A percentile compares a stretch with the other conserved stretches of the same genome.
phyloP scores from a whole-genome alignment of 257 asterid species.

The Nicotiana undulata region DNA sequence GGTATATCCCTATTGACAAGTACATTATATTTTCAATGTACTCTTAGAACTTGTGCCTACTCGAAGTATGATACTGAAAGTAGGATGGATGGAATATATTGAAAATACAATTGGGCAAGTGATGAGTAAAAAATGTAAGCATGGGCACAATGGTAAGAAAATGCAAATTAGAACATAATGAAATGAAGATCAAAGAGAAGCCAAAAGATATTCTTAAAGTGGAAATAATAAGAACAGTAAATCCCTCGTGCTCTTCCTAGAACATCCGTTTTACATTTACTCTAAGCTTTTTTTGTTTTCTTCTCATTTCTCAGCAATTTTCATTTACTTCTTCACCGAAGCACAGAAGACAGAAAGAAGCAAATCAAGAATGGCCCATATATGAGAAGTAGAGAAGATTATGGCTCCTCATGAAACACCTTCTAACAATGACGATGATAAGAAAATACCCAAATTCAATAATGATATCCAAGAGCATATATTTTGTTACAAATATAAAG shows the following conservation, averaged over 20 bases:
- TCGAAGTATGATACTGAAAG: not conserved
- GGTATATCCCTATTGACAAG: not conserved
- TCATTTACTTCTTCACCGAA: not conserved
- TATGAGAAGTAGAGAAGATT: not conserved
- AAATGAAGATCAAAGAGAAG: not conserved
- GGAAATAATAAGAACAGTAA: not conserved
- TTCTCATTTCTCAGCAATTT: not conserved
- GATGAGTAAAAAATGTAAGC: not conserved
- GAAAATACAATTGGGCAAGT: not conserved
- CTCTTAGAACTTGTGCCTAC: not conserved
- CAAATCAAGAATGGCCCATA: not conserved
- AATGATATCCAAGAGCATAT: not conserved
- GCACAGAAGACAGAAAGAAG: not conserved
- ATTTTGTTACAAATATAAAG: not conserved
- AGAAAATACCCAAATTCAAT: not conserved
- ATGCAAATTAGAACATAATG: not conserved
- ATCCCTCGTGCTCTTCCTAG: not conserved
- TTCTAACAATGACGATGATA: constrained; percentile 1
- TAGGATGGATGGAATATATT: not conserved
- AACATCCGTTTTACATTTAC: not conserved
- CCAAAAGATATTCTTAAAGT: not conserved
- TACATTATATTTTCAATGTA: not conserved
- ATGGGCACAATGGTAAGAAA: not conserved
- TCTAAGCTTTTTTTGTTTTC: not conserved
- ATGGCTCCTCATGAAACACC: not conserved